phyloP scores from a whole-genome alignment of 2,329 filamentous ascomycete species.

The Fusarium sp. region DNA sequence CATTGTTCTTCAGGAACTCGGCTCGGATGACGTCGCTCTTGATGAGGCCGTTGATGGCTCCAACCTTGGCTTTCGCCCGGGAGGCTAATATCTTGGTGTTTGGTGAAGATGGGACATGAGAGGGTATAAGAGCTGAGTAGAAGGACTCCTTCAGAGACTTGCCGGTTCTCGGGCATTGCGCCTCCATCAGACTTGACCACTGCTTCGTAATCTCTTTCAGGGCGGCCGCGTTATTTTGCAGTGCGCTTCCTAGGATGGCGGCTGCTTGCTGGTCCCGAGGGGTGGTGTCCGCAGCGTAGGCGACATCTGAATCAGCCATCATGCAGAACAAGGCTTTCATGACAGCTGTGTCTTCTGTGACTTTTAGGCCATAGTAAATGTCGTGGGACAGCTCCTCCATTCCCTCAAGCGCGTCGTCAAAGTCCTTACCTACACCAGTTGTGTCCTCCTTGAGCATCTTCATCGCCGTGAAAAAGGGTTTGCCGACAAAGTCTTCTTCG shows the following conservation, averaged over 20 bases:
- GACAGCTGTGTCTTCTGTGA: slow-evolving; percentile 64
- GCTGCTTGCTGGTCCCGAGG: slow-evolving; percentile 63
- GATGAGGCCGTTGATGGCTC: slow-evolving; percentile 65
- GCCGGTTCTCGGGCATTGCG: slow-evolving; percentile 49
- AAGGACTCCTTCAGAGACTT: slow-evolving; percentile 50
- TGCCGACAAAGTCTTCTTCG: slow-evolving; percentile 42
- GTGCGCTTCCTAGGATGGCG: slow-evolving; percentile 63
- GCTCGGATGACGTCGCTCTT: slow-evolving; percentile 61
- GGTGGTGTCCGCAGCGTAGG: slow-evolving; percentile 40
- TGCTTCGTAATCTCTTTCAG: slow-evolving; percentile 59
- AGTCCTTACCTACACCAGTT: slow-evolving; percentile 44
- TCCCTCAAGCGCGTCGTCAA: slow-evolving; percentile 62
- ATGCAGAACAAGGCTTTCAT: slow-evolving; percentile 66
- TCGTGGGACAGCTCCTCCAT: slow-evolving; percentile 73
- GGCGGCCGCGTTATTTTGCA: slow-evolving; percentile 73
- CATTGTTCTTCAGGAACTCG: slow-evolving; percentile 64
- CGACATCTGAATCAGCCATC: slow-evolving; percentile 50
- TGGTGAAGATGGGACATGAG: slow-evolving; percentile 27
- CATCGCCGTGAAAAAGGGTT: slow-evolving; percentile 54
- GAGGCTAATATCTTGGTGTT: slow-evolving; percentile 41
- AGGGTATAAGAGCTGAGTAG: slow-evolving; percentile 54
- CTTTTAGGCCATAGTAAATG: slow-evolving; percentile 73
- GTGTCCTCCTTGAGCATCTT: slow-evolving; percentile 58
- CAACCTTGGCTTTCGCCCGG: slow-evolving; percentile 54
- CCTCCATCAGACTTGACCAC: slow-evolving; percentile 56